Evolutionary conservation across 768 basidiomycete species (phyloP).

Genomic region (Coprinellus aureogranulatus): DNA sequence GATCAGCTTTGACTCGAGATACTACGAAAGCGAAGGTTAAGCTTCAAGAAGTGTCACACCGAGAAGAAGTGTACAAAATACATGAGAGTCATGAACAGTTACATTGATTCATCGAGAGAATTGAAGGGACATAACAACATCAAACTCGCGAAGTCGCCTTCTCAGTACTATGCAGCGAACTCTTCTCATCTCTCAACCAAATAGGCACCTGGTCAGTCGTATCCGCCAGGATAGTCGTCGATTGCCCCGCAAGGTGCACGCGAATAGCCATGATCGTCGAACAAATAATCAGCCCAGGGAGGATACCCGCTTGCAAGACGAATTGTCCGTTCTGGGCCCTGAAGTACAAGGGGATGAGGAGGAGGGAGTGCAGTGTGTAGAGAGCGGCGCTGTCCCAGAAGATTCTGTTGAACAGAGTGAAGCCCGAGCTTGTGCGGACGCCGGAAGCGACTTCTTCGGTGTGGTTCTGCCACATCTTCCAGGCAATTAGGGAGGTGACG

Average conservation of each 20-base stretch:
- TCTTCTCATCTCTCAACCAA: conserved; percentile 2
- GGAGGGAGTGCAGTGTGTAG: not conserved
- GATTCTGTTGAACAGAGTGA: not conserved
- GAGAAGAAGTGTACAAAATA: too few species aligned
- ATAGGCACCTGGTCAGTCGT: not conserved
- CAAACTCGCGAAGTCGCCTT: not conserved
- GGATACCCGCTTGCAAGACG: not conserved
- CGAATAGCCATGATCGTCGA: conserved; percentile 1
- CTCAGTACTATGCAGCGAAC: not conserved
- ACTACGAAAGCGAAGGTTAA: too few species aligned
- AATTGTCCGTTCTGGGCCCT: not conserved
- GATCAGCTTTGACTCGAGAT: too few species aligned
- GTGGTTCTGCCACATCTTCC: not conserved
- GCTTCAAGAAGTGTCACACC: too few species aligned
- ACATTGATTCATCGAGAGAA: too few species aligned
- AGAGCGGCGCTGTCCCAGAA: conserved; percentile 8
- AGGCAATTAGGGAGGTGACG: conserved; percentile 2
- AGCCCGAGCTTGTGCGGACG: not conserved
- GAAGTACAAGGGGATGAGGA: conserved; percentile 3
- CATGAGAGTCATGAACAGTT: too few species aligned
- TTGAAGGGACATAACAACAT: not conserved
- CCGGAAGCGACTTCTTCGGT: not conserved
- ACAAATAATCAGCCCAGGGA: not conserved
- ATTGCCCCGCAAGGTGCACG: not conserved
- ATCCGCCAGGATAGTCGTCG: not conserved